Conservation (phyloP, 192 early-diverging fungal species). For the Funneliformis mosseae region DNA sequence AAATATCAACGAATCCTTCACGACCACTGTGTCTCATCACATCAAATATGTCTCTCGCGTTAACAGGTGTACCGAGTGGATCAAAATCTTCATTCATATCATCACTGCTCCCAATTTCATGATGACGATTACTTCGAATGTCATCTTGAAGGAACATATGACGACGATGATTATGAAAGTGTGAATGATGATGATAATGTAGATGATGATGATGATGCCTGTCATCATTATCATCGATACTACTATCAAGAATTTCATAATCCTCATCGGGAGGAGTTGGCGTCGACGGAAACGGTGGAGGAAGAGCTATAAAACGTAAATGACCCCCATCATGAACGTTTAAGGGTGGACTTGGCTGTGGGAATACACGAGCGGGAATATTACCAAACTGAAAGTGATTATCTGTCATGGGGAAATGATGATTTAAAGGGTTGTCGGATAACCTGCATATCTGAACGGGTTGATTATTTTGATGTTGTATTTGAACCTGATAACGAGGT, state of each 20-base stretch:
- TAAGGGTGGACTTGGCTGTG: constrained; percentile 7
- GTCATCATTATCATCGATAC: background rate
- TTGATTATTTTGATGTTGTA: constrained; percentile 6
- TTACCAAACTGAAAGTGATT: constrained; percentile 4
- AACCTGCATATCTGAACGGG: constrained; percentile 1
- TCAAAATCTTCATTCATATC: background rate
- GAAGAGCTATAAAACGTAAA: background rate
- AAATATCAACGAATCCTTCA: constrained; percentile 5
- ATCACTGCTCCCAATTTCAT: background rate
- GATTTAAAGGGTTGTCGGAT: background rate
- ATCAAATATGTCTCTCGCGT: background rate
- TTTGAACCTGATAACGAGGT: constrained; percentile 11
- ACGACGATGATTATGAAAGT: background rate
- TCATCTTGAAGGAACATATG: background rate
- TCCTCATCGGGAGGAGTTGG: constrained; percentile 20
- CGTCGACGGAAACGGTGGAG: background rate
- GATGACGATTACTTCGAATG: background rate
- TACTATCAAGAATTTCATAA: constrained; percentile 19
- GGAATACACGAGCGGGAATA: background rate
- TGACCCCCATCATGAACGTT: background rate
- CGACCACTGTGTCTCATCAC: background rate
- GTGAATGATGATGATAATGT: constrained; percentile 5
- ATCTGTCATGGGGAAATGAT: constrained; percentile 3
- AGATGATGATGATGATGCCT: background rate
- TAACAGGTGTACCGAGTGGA: background rate